Evolutionary conservation across 192 early-diverging fungal species (phyloP).

Genomic region (Coemansia sp.): DNA sequence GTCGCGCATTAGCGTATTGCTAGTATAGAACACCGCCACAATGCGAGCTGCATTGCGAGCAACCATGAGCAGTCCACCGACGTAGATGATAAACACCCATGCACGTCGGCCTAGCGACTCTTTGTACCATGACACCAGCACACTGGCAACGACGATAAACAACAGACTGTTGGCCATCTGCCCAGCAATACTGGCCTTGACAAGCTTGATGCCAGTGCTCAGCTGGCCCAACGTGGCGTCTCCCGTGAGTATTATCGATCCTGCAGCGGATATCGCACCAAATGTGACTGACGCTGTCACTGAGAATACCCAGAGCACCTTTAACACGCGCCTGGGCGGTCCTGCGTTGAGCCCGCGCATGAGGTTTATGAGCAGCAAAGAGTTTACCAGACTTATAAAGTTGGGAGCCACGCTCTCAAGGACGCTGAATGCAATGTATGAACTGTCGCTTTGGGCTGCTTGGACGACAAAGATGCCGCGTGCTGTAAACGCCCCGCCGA

Average conservation of each 20-base stretch:
- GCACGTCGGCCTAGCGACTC: slow-evolving; percentile 3
- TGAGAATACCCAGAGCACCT: slow-evolving; percentile 3
- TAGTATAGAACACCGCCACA: slow-evolving; percentile 13
- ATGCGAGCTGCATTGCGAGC: slow-evolving; percentile 7
- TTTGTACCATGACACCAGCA: not conserved
- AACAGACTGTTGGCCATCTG: slow-evolving; percentile 12
- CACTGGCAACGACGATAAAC: slow-evolving; percentile 4
- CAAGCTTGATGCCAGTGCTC: slow-evolving; percentile 6
- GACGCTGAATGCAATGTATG: slow-evolving; percentile 16
- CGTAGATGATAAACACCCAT: slow-evolving; percentile 4
- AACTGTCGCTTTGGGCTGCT: not conserved
- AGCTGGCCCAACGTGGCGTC: not conserved
- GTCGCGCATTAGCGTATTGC: not conserved
- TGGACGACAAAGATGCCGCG: slow-evolving; percentile 13
- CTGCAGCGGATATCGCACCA: slow-evolving; percentile 19
- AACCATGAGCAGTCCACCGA: slow-evolving; percentile 13
- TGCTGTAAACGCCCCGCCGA: slow-evolving; percentile 21
- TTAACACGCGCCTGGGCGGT: slow-evolving; percentile 3
- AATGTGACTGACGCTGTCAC: slow-evolving; percentile 9
- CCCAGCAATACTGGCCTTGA: slow-evolving; percentile 18
- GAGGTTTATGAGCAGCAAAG: slow-evolving; percentile 14
- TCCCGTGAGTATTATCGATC: not conserved
- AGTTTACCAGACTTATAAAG: slow-evolving; percentile 24
- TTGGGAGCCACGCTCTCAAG: slow-evolving; percentile 17
- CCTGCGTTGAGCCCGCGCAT: not conserved